Evolutionary conservation across 108 stramenopile genomes (phyloP).

Genomic region (Tribonema minus): DNA sequence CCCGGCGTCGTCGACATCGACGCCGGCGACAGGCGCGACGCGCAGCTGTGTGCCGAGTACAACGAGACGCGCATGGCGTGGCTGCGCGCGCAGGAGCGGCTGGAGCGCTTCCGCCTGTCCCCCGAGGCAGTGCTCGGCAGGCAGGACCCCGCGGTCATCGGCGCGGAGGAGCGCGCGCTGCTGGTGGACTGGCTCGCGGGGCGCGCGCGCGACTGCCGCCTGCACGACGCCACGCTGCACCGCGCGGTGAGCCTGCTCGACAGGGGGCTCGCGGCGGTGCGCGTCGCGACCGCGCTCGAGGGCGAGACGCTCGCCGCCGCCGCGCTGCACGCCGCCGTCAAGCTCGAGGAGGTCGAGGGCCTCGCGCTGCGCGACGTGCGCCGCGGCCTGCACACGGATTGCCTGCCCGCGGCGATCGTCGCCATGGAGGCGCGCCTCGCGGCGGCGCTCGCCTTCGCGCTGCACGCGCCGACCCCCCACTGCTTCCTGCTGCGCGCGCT

Average conservation of each 20-base stretch:
- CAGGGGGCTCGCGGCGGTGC: background rate
- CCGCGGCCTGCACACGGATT: background rate
- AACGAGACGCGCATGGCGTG: no score
- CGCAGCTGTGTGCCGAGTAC: no score
- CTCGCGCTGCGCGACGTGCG: background rate
- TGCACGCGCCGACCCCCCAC: background rate
- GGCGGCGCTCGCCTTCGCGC: background rate
- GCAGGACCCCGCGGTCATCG: no score
- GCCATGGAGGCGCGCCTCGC: background rate
- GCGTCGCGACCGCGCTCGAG: background rate
- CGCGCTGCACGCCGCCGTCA: background rate
- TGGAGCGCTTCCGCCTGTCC: no score
- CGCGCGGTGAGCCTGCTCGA: background rate
- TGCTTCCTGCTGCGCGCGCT: background rate
- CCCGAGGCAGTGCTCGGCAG: no score
- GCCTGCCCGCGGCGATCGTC: background rate
- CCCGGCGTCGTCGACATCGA: no score
- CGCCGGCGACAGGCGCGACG: no score
- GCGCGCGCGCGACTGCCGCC: background rate
- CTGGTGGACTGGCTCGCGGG: background rate
- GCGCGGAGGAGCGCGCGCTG: background rate
- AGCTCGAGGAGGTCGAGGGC: background rate
- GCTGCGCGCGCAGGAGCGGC: no score
- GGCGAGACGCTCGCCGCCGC: background rate
- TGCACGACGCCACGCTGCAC: background rate